Base-by-base conservation (phyloP, 2,329 filamentous ascomycete species). In the Colletotrichum liaoningense region DNA sequence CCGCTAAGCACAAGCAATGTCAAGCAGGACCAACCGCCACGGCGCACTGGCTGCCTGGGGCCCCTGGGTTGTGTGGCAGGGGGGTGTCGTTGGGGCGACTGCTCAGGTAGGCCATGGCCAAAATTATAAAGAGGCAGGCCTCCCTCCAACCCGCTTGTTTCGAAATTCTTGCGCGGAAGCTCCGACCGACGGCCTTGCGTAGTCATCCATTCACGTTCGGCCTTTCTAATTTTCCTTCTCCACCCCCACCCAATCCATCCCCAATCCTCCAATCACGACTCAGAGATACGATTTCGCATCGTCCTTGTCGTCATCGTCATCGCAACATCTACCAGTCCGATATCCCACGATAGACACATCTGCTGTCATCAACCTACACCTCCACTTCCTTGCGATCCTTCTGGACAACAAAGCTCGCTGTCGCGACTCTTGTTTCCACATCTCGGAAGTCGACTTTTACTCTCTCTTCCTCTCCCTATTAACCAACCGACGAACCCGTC, bases 71-170 rank as follows among this genome's bases (percentile, higher is more conserved):
- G 66, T 65, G 46, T 69, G 60, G 59, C 67, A 73, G 66, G 70
- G 82, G 59, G 66, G 81, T 79, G 83, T 84, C 84, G 84, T 84
- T 85, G 78, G 84, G 82, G 83, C 78, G 77, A 79, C 79, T 82
- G 82, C 81, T 79, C 80, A 77, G 80, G 79, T 77, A 78, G 78
- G 79, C 79, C 77, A 76, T 74, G 77, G 76, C 75, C 80, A 88
- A 87, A 88, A 88, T 86, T 89, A 89, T 89, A 89, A 89, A 84
- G 84, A 88, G 83, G 80, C 79, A 81, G 81, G 81, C 84, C 84
- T 86, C 87, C 88, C 88, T 83, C 87, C 88, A 85, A 82, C 84
- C 83, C 84, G 79, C 81, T 80, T 81, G 82, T 85, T 86, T 84
- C 80, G 82, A 83, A 80, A 81, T 80, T 86, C 83, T 84, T 84